These are phyloP conservation scores for Pseudogymnoascus sp. DNA, from an alignment of 2,329 filamentous ascomycete species.

Conservation along the genomic window DNA sequence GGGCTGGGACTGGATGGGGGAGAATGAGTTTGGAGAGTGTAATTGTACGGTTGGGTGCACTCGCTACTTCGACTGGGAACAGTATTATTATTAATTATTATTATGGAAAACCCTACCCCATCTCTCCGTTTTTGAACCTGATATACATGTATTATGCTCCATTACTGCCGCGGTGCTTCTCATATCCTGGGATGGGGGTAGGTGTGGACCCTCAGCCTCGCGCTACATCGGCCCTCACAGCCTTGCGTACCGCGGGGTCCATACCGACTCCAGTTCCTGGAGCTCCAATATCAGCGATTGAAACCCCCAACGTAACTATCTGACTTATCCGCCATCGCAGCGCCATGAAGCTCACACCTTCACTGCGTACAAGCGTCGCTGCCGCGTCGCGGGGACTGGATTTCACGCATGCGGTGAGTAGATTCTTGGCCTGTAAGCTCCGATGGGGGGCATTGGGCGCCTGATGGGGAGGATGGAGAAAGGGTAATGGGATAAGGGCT, in stretches of 20 bases:
- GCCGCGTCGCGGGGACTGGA: slow-evolving; percentile 22
- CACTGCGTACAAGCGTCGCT: slow-evolving; percentile 12
- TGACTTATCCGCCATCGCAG: not conserved
- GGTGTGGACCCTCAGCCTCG: not conserved
- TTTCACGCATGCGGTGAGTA: slow-evolving; percentile 29
- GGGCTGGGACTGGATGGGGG: not conserved
- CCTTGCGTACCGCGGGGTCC: not conserved
- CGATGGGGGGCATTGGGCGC: not conserved
- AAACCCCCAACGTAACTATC: not conserved
- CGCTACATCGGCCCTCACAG: not conserved
- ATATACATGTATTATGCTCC: not conserved
- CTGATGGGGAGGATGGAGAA: not conserved
- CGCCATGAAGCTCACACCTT: not conserved
- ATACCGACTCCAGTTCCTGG: not conserved
- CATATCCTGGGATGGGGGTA: not conserved
- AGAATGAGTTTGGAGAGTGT: not conserved
- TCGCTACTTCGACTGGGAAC: not conserved
- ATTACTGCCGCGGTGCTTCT: not conserved
- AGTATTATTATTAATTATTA: not conserved
- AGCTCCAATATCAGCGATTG: not conserved
- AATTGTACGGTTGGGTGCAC: not conserved
- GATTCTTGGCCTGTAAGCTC: not conserved
- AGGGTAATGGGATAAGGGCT: not conserved
- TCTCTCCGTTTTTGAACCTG: not conserved
- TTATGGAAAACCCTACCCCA: not conserved